A percentile compares a stretch with the other conserved stretches of the same genome.
phyloP scores from a whole-genome alignment of 306 rosid species.

The Ammopiptanthus mongolicus region DNA sequence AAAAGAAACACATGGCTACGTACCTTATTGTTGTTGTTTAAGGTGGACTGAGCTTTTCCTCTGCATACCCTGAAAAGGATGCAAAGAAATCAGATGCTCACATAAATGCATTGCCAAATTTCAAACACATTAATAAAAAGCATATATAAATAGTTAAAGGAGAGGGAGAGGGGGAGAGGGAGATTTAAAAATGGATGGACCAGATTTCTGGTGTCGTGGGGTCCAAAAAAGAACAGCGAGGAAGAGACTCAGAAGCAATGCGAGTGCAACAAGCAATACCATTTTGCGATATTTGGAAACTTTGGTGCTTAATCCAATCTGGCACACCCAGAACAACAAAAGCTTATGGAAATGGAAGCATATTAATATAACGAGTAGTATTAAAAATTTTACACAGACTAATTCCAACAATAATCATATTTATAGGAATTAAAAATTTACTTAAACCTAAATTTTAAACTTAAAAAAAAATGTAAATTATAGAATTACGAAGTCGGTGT shows the following conservation, averaged over 20 bases:
- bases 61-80: slow-evolving; percentile 42
- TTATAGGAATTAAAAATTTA: too few relatives aligned
- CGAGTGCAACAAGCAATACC: slow-evolving; percentile 40
- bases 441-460: too few relatives aligned
- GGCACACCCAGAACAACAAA: neutral
- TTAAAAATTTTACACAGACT: too few relatives aligned
- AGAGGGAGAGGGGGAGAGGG: too few relatives aligned
- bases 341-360: neutral
- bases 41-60: slow-evolving; percentile 28
- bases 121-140: neutral
- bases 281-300: slow-evolving; percentile 25
- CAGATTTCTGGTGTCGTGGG: slow-evolving; percentile 41
- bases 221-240: slow-evolving; percentile 39
- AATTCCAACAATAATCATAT: too few relatives aligned
- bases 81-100: neutral
- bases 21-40: slow-evolving; percentile 46
- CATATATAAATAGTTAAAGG: too few relatives aligned
- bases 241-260: slow-evolving; percentile 46
- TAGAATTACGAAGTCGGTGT: too few relatives aligned
- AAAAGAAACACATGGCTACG: neutral
- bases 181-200: slow-evolving; percentile 11
- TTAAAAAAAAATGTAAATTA: too few relatives aligned
- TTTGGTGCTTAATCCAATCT: slow-evolving; percentile 25
- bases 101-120: neutral
- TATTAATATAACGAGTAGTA: neutral